Evolutionary conservation across 768 basidiomycete species (phyloP), one percentile per base, ranked within the genome.

Genomic region (Coprinellus micaceus): DNA sequence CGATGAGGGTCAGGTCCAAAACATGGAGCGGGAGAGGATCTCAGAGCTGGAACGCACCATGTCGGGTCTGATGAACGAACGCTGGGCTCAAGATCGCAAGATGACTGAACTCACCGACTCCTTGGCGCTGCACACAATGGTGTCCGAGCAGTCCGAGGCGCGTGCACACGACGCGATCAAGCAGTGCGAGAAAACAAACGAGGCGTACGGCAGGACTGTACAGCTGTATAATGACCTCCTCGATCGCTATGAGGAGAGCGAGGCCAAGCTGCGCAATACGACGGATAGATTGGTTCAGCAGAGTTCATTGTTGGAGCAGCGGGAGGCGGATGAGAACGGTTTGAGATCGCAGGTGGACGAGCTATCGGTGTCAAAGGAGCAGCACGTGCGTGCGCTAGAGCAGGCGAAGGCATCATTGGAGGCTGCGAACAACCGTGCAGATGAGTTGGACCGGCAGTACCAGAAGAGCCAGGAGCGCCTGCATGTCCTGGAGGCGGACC

Each of bases 321-420:
- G 82, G 52, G 88, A 93, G 60, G 90, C 88, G 0, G 95, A 98
- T 45, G 79, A 85, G 56, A 70, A 82, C 54, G 78, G 80, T 52
- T 69, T 85, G 21, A 82, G 82, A 55, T 73, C 76, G 4, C 85
- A 92, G 69, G 73, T 92, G 19, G 88, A 89, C 12, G 89, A 93
- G 49, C 77, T 94, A 33, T 71, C 75, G 4, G 73, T 77, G 6
- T 83, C 86, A 6, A 82, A 86, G 22, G 92, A 95, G 48, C 87
- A 93, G 65, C 94, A 98, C 67, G 74, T 98, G 48, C 86, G 86
- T 21, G 86, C 94, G 1, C 76, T 98, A 49, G 93, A 96, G 36
- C 92, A 97, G 70, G 84, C 91, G 1, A 88, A 88, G 40, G 71
- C 73, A 13, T 93, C 94, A 0, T 76, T 99, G 48, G 75, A 83